Percentiles rank a stretch among this genome's conserved stretches.
Evolutionary conservation across 2,329 filamentous ascomycete genomes (phyloP).

Genomic region (Xylaria sp.): DNA sequence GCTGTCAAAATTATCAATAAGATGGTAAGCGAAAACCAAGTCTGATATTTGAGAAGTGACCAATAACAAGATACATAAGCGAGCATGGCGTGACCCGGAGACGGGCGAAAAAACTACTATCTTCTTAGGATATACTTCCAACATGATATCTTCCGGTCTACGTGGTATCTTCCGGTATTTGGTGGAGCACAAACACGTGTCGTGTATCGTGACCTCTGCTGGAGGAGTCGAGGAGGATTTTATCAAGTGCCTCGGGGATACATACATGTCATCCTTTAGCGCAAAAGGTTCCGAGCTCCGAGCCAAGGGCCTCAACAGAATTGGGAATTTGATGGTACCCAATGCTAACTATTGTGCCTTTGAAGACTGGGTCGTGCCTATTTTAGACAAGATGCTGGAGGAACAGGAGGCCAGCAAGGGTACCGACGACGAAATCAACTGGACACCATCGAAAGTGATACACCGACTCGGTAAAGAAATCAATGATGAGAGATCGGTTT

Average conservation of each 20-base stretch:
- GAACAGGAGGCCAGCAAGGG: slow-evolving; percentile 87
- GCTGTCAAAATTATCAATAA: slow-evolving; percentile 93
- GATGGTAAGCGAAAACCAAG: slow-evolving; percentile 73
- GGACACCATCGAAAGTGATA: slow-evolving; percentile 96
- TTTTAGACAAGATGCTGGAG: slow-evolving; percentile 91
- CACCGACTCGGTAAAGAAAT: slow-evolving; percentile 92
- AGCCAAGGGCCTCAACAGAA: slow-evolving; percentile 89
- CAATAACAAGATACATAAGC: slow-evolving; percentile 56
- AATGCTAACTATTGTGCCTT: slow-evolving; percentile 98
- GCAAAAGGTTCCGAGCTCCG: slow-evolving; percentile 81
- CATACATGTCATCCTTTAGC: slow-evolving; percentile 89
- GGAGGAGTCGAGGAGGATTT: slow-evolving; percentile 97
- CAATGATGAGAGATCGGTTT: slow-evolving; percentile 89
- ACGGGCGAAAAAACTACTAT: slow-evolving; percentile 86
- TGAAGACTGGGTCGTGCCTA: slow-evolving; percentile 96
- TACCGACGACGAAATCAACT: slow-evolving; percentile 75
- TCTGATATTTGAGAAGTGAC: slow-evolving; percentile 33
- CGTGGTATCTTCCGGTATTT: slow-evolving; percentile 92
- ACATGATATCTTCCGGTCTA: slow-evolving; percentile 95
- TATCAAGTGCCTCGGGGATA: slow-evolving; percentile 96
- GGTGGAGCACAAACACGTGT: slow-evolving; percentile 91
- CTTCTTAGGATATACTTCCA: slow-evolving; percentile 97
- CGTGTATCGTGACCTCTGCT: slow-evolving; percentile 92
- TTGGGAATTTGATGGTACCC: slow-evolving; percentile 94
- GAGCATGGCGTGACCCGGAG: slow-evolving; percentile 83